Evolutionary conservation across 2,329 filamentous ascomycete species (phyloP), one percentile per base, ranked within the genome.

Genomic region (Scedosporium boydii): DNA sequence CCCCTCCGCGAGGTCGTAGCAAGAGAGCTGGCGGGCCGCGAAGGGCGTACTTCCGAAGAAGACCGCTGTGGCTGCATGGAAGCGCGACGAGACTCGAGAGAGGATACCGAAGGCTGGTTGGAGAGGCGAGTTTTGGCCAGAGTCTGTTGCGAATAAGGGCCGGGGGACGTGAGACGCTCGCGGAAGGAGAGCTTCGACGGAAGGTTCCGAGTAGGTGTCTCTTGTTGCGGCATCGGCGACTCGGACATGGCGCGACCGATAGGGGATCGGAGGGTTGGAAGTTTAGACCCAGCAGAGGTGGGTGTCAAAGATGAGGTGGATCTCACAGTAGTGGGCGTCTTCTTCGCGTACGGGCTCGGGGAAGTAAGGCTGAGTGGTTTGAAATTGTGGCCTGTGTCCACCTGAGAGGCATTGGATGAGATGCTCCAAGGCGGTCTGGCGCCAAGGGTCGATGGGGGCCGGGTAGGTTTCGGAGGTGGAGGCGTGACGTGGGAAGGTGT

Each of bases 351-450:
- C 0, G 84, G 81, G 65, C 82, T 86, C 0, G 85, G 83, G 1
- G 83, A 84, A 6, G 83, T 86, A 55, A 84, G 74, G 42, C 74
- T 83, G 10, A 87, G 74, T 10, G 87, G 83, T 68, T 84, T 87
- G 74, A 86, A 88, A 70, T 85, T 84, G 71, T 89, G 86, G 27
- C 87, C 86, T n/a, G 84, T 82, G 38, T 87, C 81, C n/a, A 86
- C 77, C 64, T 86, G 82, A 6, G 76, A 76, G 4, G 83, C 82
- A 68, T 88, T 91, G 5, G 86, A 84, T 34, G 86, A 89, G 10
- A 69, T 70, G 69, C 87, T 93, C 90, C 90, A 95, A 63, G 86
- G 82, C 3, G 90, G 90, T 59, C 88, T 85, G 63, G 82, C 78
- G 63, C 82, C 71, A 41, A 79, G 67, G 10, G 77, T 78, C 1